Percentiles rank a stretch among this genome's conserved stretches.
These are phyloP conservation scores for Zygoascus tannicola DNA, from an alignment of 805 yeast genomes.

Conservation along the genomic window DNA sequence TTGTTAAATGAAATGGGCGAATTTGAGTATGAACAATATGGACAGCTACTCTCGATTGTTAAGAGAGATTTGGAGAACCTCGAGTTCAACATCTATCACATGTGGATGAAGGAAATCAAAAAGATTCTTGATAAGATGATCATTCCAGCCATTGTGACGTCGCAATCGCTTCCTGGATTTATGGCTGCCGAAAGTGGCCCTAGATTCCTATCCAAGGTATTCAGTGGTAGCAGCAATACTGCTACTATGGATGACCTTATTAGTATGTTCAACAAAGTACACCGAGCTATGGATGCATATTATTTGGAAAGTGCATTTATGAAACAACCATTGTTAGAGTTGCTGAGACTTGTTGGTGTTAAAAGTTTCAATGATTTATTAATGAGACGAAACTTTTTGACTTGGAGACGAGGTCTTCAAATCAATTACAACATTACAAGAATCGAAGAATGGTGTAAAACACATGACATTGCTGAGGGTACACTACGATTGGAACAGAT, in stretches of 20 bases:
- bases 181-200: constrained; percentile 66
- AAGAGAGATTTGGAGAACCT: constrained; percentile 90
- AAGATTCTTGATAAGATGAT: constrained; percentile 84
- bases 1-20: constrained; percentile 78
- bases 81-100: constrained; percentile 87
- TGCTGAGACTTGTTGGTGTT: constrained; percentile 81
- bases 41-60: constrained; percentile 79
- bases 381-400: constrained; percentile 86
- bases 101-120: constrained; percentile 95
- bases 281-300: constrained; percentile 88
- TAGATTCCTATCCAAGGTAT: constrained; percentile 76
- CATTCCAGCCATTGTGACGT: constrained; percentile 87
- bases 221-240: constrained; percentile 51
- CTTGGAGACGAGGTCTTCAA: constrained; percentile 97
- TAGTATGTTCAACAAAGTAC: constrained; percentile 78
- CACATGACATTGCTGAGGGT: constrained; percentile 84
- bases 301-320: constrained; percentile 78
- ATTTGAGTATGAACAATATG: constrained; percentile 81
- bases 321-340: constrained; percentile 73
- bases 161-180: constrained; percentile 94
- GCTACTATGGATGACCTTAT: constrained; percentile 92
- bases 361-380: constrained; percentile 90
- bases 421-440: constrained; percentile 93
- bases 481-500: constrained; percentile 75
- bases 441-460: constrained; percentile 96